Percentiles rank a stretch among this genome's conserved stretches.
Evolutionary conservation across 768 basidiomycete genomes (phyloP).

Genomic region (Kwoniella europaea): DNA sequence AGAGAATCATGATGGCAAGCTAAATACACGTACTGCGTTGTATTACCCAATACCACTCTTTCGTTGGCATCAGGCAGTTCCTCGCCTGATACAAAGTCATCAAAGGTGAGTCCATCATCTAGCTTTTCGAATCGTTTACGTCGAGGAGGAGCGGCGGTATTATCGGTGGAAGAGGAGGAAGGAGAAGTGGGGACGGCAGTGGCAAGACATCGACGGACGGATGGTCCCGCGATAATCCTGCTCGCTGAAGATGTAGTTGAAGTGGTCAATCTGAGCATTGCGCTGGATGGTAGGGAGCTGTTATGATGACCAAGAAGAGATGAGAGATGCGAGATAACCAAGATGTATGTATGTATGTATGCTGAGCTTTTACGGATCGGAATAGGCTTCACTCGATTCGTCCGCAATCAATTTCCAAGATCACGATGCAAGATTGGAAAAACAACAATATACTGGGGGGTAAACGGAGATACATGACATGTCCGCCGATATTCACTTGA

Average conservation of each 20-base stretch:
- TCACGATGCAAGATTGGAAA: neutral
- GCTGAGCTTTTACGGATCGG: conserved; percentile 3
- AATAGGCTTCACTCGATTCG: conserved; percentile 6
- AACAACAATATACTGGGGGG: neutral
- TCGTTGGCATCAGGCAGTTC: conserved; percentile 39
- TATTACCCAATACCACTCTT: conserved; percentile 53
- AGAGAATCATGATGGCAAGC: neutral
- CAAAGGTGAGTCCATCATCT: conserved; percentile 55
- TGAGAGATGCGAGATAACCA: neutral
- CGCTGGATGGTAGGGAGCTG: neutral
- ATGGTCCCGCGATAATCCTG: conserved; percentile 15
- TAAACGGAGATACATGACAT: neutral
- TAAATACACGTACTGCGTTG: conserved; percentile 43
- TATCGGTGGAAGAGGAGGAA: conserved; percentile 2
- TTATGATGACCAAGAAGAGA: too few species aligned
- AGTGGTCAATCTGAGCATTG: conserved; percentile 16
- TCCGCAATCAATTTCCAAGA: conserved; percentile 6
- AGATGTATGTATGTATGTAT: conserved; percentile 1
- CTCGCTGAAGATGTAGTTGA: conserved; percentile 15
- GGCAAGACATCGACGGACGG: conserved; percentile 15
- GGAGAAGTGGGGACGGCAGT: conserved; percentile 9
- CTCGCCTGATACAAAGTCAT: conserved; percentile 55
- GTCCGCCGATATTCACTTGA: neutral
- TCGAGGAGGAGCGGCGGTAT: neutral
- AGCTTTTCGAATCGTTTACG: conserved; percentile 40